A percentile compares a stretch with the other conserved stretches of the same genome.
phyloP scores from a whole-genome alignment of 345 rosid species.

The Hypericum androsaemum region DNA sequence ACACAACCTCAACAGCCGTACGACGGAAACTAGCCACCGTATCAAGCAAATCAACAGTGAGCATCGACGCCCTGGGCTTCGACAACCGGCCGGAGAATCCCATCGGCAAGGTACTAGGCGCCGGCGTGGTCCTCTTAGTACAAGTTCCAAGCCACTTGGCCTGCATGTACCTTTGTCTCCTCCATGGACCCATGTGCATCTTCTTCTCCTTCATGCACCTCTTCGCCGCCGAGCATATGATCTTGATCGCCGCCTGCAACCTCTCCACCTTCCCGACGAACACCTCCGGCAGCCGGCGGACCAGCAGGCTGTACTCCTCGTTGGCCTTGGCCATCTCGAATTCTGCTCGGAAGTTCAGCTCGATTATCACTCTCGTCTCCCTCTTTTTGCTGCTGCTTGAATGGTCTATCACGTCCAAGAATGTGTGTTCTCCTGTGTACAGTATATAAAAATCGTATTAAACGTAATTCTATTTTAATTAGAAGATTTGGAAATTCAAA shows the following conservation, averaged over 20 bases:
- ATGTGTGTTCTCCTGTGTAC: constrained; percentile 33
- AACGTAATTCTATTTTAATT: too few relatives aligned
- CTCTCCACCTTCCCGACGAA: constrained; percentile 46
- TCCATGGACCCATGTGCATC: constrained; percentile 57
- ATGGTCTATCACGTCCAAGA: constrained; percentile 29
- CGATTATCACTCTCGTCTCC: constrained; percentile 34
- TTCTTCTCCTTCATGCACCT: constrained; percentile 50
- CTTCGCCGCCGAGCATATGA: constrained; percentile 37
- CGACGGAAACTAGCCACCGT: constrained; percentile 25
- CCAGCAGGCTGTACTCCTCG: constrained; percentile 33
- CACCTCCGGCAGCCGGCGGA: constrained; percentile 29
- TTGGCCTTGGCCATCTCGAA: constrained; percentile 47
- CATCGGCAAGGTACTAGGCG: constrained; percentile 13
- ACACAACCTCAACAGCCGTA: constrained; percentile 33
- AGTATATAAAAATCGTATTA: background rate
- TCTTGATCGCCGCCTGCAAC: constrained; percentile 26
- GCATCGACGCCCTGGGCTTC: constrained; percentile 34
- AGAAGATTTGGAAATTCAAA: too few relatives aligned
- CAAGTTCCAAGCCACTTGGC: constrained; percentile 40
- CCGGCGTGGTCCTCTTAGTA: constrained; percentile 14
- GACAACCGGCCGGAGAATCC: constrained; percentile 15
- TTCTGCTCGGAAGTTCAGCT: constrained; percentile 36
- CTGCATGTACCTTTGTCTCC: constrained; percentile 47
- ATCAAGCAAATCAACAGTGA: constrained; percentile 38
- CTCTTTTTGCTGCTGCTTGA: constrained; percentile 21